Evolutionary conservation across 306 rosid species (phyloP).

Genomic region (Lagenaria siceraria): DNA sequence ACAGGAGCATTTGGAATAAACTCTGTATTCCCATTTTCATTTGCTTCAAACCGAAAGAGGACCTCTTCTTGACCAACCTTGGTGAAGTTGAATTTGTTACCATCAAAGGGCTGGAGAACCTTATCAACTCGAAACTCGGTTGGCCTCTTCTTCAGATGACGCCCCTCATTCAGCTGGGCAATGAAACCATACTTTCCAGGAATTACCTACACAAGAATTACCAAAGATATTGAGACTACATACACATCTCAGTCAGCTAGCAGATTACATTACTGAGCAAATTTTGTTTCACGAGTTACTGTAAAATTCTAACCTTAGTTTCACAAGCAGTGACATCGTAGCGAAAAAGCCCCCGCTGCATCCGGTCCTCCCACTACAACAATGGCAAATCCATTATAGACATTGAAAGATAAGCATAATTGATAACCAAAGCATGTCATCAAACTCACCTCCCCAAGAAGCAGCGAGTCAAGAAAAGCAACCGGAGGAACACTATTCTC

Average conservation of each 20-base stretch:
- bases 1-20: conserved; percentile 63
- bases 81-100: conserved; percentile 77
- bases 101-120: conserved; percentile 91
- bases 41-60: conserved; percentile 66
- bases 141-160: conserved; percentile 93
- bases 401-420: not conserved
- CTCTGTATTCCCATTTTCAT: conserved; percentile 56
- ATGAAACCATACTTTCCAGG: conserved; percentile 76
- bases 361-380: conserved; percentile 86
- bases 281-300: not conserved
- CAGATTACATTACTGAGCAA: not conserved
- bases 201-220: conserved; percentile 47
- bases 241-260: not conserved
- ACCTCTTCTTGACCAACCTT: conserved; percentile 95
- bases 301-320: conserved; percentile 47
- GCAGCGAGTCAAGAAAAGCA: conserved; percentile 69
- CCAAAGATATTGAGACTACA: conserved; percentile 8
- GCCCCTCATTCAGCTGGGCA: conserved; percentile 96
- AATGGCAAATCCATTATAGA: not conserved
- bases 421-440: not conserved
- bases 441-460: conserved; percentile 66
- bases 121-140: conserved; percentile 86
- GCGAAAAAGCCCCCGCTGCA: conserved; percentile 86
- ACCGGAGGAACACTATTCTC: conserved; percentile 48
- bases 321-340: conserved; percentile 91